Evolutionary conservation across 352 stramenopile species (phyloP).

Genomic region (Plasmopara halstedii): DNA sequence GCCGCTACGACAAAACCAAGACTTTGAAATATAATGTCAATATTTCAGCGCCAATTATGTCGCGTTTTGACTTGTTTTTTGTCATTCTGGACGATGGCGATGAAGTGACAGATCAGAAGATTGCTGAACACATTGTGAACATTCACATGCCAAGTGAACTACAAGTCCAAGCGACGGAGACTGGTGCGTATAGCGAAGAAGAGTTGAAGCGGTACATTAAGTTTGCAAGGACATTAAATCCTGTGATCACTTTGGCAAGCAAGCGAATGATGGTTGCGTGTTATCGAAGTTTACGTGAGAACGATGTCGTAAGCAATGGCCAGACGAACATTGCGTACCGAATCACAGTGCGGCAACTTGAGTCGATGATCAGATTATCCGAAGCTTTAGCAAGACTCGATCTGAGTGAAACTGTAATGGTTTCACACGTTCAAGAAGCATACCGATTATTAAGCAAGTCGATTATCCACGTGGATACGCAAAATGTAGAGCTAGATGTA

Average conservation of each 20-base stretch:
- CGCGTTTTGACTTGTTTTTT: conserved; percentile 99
- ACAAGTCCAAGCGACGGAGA: conserved; percentile 18
- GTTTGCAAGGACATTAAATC: conserved; percentile 62
- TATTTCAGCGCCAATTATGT: conserved; percentile 96
- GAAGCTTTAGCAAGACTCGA: conserved; percentile 95
- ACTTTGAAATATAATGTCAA: conserved; percentile 87
- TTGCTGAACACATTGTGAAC: conserved; percentile 97
- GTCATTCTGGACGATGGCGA: conserved; percentile 98
- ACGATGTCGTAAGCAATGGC: conserved; percentile 89
- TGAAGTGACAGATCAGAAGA: conserved; percentile 89
- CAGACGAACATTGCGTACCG: conserved; percentile 95
- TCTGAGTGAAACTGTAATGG: conserved; percentile 87
- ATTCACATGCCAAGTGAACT: conserved; percentile 84
- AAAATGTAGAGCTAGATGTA: conserved; percentile 92
- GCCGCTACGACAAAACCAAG: conserved; percentile 90
- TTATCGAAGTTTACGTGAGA: conserved; percentile 96
- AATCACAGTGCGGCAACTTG: conserved; percentile 98
- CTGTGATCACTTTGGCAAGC: conserved; percentile 56
- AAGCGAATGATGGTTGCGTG: conserved; percentile 94
- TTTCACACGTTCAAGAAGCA: conserved; percentile 93
- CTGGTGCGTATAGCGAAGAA: conserved; percentile 57
- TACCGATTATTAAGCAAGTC: conserved; percentile 96
- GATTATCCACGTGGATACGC: conserved; percentile 98
- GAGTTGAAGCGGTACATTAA: conserved; percentile 95
- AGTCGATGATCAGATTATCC: conserved; percentile 97